Percentiles rank a stretch among this genome's conserved stretches.
These are phyloP conservation scores for Colletotrichum aenigma DNA, from an alignment of 2,329 filamentous ascomycete genomes.

Conservation along the genomic window DNA sequence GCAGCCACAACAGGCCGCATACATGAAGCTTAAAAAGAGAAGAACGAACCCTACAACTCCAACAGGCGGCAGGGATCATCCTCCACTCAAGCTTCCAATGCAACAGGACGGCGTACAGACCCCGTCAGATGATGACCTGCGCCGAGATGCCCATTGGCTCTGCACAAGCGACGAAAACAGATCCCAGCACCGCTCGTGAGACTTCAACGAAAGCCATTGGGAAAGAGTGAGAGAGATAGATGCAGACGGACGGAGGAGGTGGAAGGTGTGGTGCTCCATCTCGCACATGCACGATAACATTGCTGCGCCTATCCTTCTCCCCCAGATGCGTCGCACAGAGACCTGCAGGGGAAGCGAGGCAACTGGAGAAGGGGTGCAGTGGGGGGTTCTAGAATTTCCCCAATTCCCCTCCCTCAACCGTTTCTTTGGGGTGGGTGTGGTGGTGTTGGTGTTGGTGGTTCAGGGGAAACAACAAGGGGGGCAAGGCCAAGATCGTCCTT, in stretches of 20 bases:
- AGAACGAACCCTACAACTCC: neutral
- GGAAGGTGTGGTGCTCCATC: neutral
- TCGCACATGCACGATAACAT: neutral
- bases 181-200: neutral
- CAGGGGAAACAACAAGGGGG: neutral
- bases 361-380: neutral
- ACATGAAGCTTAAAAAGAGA: neutral
- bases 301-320: neutral
- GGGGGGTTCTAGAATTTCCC: slow-evolving; percentile 2
- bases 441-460: neutral
- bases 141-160: neutral
- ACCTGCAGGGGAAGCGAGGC: neutral
- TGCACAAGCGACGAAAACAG: slow-evolving; percentile 2
- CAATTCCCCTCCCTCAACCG: neutral
- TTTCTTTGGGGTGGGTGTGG: neutral
- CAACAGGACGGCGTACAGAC: neutral
- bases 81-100: neutral
- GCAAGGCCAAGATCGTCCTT: neutral
- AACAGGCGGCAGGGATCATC: neutral
- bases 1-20: neutral
- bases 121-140: neutral
- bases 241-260: neutral
- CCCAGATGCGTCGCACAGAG: neutral
- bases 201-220: neutral
- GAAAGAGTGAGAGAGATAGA: no score